Percentiles rank a stretch among this genome's conserved stretches.
phyloP scores from a whole-genome alignment of 129 eudicot species.

The Arctium lappa region DNA sequence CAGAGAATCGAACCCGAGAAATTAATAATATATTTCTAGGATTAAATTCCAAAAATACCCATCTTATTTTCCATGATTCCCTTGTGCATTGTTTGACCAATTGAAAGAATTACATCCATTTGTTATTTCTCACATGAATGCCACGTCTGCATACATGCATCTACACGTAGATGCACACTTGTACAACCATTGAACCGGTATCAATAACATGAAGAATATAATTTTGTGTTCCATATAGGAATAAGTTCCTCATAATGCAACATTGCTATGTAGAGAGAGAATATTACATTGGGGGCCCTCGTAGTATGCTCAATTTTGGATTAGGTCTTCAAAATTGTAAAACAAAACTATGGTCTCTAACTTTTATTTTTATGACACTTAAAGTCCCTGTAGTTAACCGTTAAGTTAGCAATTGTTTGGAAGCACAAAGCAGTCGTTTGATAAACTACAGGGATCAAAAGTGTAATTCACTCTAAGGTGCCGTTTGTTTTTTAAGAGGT shows the following conservation, averaged over 20 bases:
- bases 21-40: slow-evolving; percentile 1
- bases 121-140: slow-evolving; percentile 27
- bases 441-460: too few species aligned
- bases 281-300: too few species aligned
- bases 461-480: too few species aligned
- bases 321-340: too few species aligned
- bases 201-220: slow-evolving; percentile 22
- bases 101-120: slow-evolving; percentile 12
- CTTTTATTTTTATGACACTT: too few species aligned
- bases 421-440: too few species aligned
- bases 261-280: slow-evolving; percentile 8
- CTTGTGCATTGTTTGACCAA: slow-evolving; percentile 43
- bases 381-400: too few species aligned
- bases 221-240: slow-evolving; percentile 35
- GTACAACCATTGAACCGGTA: slow-evolving; percentile 29
- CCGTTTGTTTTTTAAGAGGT: too few species aligned
- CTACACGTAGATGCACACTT: slow-evolving; percentile 27
- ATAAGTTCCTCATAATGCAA: slow-evolving; percentile 52
- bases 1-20: background rate
- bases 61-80: slow-evolving; percentile 44
- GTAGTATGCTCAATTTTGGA: too few species aligned
- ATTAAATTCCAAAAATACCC: slow-evolving; percentile 18
- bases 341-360: too few species aligned
- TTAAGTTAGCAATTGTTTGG: too few species aligned
- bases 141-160: slow-evolving; percentile 27